These are phyloP conservation scores for Parasarocladium wereldwijsianum DNA, from an alignment of 2,329 filamentous ascomycete species.

Conservation along the genomic window DNA sequence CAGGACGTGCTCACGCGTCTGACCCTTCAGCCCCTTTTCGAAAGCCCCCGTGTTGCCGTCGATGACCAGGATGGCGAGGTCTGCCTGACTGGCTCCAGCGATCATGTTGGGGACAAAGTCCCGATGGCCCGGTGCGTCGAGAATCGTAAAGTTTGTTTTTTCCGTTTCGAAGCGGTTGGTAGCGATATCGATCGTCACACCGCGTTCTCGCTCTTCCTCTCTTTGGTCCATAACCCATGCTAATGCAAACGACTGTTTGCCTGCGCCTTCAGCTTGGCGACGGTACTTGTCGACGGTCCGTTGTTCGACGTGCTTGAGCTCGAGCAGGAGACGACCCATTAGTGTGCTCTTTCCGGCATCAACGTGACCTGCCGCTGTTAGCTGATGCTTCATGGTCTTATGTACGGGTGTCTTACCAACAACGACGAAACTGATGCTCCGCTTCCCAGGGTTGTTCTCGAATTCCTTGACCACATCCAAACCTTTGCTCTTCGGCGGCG, in stretches of 20 bases:
- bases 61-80: constrained; percentile 89
- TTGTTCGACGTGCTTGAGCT: constrained; percentile 77
- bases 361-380: constrained; percentile 56
- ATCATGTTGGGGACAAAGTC: constrained; percentile 99
- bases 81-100: constrained; percentile 85
- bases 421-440: constrained; percentile 78
- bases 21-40: constrained; percentile 82
- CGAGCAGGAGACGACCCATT: constrained; percentile 86
- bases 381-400: neutral
- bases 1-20: constrained; percentile 87
- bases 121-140: constrained; percentile 86
- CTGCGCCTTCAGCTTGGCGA: constrained; percentile 78
- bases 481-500: constrained; percentile 57
- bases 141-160: constrained; percentile 75
- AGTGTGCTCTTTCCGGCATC: constrained; percentile 96
- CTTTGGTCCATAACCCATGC: constrained; percentile 96
- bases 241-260: constrained; percentile 89
- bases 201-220: constrained; percentile 73
- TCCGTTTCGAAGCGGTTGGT: constrained; percentile 90
- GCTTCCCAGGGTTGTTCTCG: constrained; percentile 60
- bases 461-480: constrained; percentile 74
- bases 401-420: constrained; percentile 47
- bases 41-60: constrained; percentile 85
- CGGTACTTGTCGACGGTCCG: constrained; percentile 78
- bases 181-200: constrained; percentile 93